Evolutionary conservation across 352 stramenopile genomes (phyloP), one percentile per base, ranked within the genome.

Genomic region (Phytophthora sansomeana): DNA sequence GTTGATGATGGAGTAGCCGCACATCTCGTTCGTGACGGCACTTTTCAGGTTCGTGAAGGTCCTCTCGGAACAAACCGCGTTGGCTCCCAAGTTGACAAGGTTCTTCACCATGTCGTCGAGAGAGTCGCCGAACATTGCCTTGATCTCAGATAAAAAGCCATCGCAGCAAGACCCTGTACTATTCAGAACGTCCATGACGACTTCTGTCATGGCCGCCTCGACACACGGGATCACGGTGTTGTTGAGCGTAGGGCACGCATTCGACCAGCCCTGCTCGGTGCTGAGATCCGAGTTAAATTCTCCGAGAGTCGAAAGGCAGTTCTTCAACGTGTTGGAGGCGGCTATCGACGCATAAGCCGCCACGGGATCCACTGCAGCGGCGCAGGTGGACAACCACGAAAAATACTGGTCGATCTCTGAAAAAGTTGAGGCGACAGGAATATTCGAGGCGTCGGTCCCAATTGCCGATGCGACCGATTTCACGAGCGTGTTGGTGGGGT

Each of bases 311-410:
- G 63, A 59, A 33, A 76, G 57, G 49, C 79, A 88, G 0, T 16
- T 62, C 9, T 69, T 38, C 28, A 78, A 48, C 0, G 53, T 67
- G 17, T 44, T 50, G 3, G 73, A 78, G 1, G 67, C 28, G 4
- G 39, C 35, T 1, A 67, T 19, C 2, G 65, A 69, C 0, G 62
- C 48, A 30, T 62, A 56, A 13, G 85, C 26, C 0, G 72, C 35
- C n/a, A 67, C 38, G 2, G 61, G 62, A 35, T 86, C 61, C 35
- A 89, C 55, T 4, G 69, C 46, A 0, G 80, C 80, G 0, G 70
- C 58, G 28, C 80, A 87, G 26, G 64, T 77, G 16, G 80, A 81
- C 16, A 89, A 41, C 67, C 67, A 81, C 9, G 77, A 77, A 17
- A 77, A 33, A 11, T 61, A 35, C 0, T 41, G 42, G 43, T 85